These are phyloP conservation scores for Aspergillus oerlinghausenensis DNA, from an alignment of 2,329 filamentous ascomycete species.

Conservation along the genomic window DNA sequence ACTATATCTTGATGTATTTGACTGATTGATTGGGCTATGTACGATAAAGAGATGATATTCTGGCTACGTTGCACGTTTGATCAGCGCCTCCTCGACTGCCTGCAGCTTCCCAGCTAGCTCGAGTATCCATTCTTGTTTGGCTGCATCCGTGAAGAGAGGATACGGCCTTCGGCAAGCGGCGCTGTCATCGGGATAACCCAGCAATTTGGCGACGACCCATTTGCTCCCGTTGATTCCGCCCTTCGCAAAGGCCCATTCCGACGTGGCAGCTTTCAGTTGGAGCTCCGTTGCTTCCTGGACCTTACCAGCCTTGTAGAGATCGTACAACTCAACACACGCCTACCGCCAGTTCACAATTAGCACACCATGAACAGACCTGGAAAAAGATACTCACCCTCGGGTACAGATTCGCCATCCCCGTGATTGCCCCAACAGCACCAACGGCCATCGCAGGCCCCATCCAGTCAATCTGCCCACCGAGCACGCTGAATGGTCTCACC, in stretches of 20 bases:
- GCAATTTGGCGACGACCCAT: constrained; percentile 53
- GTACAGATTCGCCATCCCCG: constrained; percentile 60
- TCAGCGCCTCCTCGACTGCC: background rate
- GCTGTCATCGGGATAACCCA: constrained; percentile 50
- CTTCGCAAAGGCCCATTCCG: constrained; percentile 55
- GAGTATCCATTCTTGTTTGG: constrained; percentile 32
- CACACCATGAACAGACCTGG: background rate
- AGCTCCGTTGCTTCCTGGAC: constrained; percentile 45
- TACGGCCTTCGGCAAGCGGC: constrained; percentile 53
- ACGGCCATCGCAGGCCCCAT: constrained; percentile 54
- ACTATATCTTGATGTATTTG: background rate
- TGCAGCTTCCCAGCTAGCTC: background rate
- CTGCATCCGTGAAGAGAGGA: constrained; percentile 44
- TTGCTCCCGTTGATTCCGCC: constrained; percentile 59
- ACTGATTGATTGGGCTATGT: background rate
- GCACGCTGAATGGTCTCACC: constrained; percentile 33
- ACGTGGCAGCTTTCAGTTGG: constrained; percentile 49
- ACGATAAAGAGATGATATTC: background rate
- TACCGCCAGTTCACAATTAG: constrained; percentile 3
- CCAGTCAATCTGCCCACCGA: constrained; percentile 44
- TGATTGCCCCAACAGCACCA: constrained; percentile 58
- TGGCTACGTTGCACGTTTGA: background rate
- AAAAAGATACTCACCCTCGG: constrained; percentile 39
- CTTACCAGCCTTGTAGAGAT: constrained; percentile 47
- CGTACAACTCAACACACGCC: constrained; percentile 47